phyloP scores from a whole-genome alignment of 352 stramenopile species.

The Globisporangium sylvaticum region DNA sequence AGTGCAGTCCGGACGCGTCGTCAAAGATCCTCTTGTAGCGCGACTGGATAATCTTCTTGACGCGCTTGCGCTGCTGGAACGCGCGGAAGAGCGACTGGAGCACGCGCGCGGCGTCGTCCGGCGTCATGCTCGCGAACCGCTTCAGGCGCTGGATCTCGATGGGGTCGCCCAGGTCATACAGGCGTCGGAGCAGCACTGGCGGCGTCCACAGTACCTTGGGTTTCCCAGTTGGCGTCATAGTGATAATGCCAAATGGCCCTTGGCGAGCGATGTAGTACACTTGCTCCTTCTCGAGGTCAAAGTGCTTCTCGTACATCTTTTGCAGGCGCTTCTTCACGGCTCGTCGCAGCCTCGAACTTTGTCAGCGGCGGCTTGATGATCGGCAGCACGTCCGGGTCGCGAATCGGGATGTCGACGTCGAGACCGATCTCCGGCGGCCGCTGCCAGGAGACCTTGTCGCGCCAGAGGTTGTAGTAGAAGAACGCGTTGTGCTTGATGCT shows the following conservation, averaged over 20 bases:
- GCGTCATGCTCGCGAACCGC: constrained; percentile 41
- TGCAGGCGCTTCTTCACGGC: constrained; percentile 26
- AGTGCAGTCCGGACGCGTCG: constrained; percentile 37
- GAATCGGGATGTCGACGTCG: constrained; percentile 59
- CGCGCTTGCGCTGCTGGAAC: constrained; percentile 33
- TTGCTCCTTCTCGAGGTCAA: constrained; percentile 47
- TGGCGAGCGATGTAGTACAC: constrained; percentile 47
- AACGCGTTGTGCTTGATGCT: constrained; percentile 71
- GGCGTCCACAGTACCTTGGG: constrained; percentile 25
- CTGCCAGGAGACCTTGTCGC: constrained; percentile 40
- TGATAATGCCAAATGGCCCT: constrained; percentile 9
- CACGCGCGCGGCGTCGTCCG: constrained; percentile 47
- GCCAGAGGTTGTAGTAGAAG: constrained; percentile 79
- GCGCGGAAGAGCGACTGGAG: constrained; percentile 51
- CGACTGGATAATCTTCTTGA: constrained; percentile 38
- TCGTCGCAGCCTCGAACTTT: constrained; percentile 35
- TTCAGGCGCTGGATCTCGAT: constrained; percentile 54
- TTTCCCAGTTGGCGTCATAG: not conserved
- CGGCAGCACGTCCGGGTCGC: constrained; percentile 56
- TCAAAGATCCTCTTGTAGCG: constrained; percentile 63
- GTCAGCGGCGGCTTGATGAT: constrained; percentile 50
- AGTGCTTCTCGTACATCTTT: constrained; percentile 63
- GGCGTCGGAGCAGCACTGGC: constrained; percentile 37
- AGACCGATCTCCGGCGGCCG: constrained; percentile 34
- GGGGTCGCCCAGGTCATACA: constrained; percentile 63